phyloP scores from a whole-genome alignment of 495 filamentous ascomycete genomes.

The Cenococcum geophilum region DNA sequence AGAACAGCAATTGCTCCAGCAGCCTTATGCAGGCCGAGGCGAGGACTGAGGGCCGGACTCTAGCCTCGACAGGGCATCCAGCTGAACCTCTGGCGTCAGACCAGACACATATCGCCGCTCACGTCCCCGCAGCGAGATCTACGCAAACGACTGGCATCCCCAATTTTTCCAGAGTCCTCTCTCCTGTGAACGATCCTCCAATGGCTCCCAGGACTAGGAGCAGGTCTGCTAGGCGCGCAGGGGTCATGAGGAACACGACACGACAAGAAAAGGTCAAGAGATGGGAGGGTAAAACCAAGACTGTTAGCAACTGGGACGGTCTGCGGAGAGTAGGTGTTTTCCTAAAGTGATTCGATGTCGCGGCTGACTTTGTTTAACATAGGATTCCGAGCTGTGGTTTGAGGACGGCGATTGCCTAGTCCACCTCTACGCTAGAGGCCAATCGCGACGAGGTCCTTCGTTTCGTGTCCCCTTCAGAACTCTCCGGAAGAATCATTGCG shows the following conservation, averaged over 20 bases:
- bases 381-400: conserved; percentile 62
- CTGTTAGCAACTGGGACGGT: conserved; percentile 48
- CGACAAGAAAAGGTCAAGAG: conserved; percentile 33
- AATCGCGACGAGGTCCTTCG: conserved; percentile 54
- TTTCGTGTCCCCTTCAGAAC: conserved; percentile 51
- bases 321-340: conserved; percentile 44
- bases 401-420: conserved; percentile 57
- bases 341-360: neutral
- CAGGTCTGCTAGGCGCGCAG: conserved; percentile 13
- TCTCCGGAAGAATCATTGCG: conserved; percentile 47
- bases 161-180: neutral
- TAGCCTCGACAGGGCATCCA: conserved; percentile 9
- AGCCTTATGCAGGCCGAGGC: neutral
- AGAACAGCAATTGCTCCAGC: conserved; percentile 9
- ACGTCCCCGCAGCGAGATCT: neutral
- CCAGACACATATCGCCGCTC: conserved; percentile 2
- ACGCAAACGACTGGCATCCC: neutral
- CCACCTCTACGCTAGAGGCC: conserved; percentile 54
- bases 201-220: neutral
- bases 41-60: conserved; percentile 15
- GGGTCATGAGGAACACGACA: conserved; percentile 14
- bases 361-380: neutral
- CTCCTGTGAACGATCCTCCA: neutral
- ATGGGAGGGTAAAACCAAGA: conserved; percentile 53
- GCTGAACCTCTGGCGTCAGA: neutral